Evolutionary conservation across 2,329 filamentous ascomycete genomes (phyloP).

Genomic region (Trichophyton simii): DNA sequence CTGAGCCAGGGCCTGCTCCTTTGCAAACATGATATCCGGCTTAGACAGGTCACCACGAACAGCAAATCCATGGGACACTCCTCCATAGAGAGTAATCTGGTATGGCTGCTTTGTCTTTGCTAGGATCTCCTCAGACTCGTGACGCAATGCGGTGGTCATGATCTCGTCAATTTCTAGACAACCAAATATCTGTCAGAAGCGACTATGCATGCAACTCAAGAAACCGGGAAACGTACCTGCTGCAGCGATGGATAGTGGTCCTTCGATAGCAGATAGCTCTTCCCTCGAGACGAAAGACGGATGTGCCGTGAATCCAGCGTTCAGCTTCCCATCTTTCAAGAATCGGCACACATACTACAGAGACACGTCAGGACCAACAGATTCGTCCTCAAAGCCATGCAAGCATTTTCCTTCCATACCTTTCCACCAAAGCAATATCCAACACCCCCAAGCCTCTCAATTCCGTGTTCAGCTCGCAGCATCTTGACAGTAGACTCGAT

Average conservation of each 20-base stretch:
- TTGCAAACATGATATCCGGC: slow-evolving; percentile 49
- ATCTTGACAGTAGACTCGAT: slow-evolving; percentile 41
- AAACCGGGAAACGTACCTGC: slow-evolving; percentile 26
- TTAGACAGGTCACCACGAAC: slow-evolving; percentile 50
- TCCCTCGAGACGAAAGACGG: slow-evolving; percentile 60
- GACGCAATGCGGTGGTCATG: slow-evolving; percentile 45
- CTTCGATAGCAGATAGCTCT: slow-evolving; percentile 53
- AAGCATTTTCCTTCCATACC: slow-evolving; percentile 28
- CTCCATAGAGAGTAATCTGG: slow-evolving; percentile 60
- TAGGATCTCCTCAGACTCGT: slow-evolving; percentile 47
- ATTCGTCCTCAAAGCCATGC: background rate
- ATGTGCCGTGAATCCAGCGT: slow-evolving; percentile 63
- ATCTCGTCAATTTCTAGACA: slow-evolving; percentile 42
- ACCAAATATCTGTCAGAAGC: background rate
- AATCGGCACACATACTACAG: slow-evolving; percentile 56
- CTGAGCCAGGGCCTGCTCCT: slow-evolving; percentile 64
- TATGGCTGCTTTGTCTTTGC: slow-evolving; percentile 44
- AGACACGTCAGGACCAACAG: background rate
- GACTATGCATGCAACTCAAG: background rate
- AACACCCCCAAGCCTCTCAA: slow-evolving; percentile 46
- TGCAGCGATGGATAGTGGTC: slow-evolving; percentile 55
- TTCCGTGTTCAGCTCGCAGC: slow-evolving; percentile 38
- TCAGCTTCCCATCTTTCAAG: slow-evolving; percentile 48
- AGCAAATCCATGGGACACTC: slow-evolving; percentile 58
- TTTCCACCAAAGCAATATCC: slow-evolving; percentile 70